These are phyloP conservation scores for Aureobasidium pullulans DNA, from an alignment of 2,329 filamentous ascomycete species.

Conservation along the genomic window DNA sequence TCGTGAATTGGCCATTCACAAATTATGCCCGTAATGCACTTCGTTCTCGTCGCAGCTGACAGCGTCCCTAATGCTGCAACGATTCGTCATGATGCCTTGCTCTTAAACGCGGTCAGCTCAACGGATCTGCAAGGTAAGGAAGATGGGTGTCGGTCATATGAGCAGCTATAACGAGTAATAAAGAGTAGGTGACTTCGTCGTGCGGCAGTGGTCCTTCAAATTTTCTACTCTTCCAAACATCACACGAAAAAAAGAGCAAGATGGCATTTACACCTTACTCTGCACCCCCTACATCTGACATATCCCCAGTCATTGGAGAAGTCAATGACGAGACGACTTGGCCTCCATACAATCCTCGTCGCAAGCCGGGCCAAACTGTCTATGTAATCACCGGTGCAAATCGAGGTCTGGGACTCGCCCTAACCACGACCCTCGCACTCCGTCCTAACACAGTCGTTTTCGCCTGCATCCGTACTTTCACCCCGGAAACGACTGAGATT, in stretches of 20 bases:
- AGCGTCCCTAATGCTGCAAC: neutral
- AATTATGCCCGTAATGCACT: neutral
- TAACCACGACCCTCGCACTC: no score
- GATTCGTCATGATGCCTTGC: neutral
- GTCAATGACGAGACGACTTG: neutral
- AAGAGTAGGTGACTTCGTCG: no score
- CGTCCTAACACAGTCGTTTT: no score
- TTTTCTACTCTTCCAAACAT: neutral
- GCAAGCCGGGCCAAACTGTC: neutral
- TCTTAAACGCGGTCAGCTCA: neutral
- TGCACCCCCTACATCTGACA: neutral
- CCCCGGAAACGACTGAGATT: no score
- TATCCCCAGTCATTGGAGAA: neutral
- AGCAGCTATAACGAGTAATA: no score
- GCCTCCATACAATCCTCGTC: neutral
- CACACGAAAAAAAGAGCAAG: neutral
- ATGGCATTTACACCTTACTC: neutral
- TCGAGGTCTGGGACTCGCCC: no score
- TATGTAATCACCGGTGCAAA: conserved; percentile 12
- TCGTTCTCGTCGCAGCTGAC: neutral
- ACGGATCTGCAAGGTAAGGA: neutral
- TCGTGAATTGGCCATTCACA: neutral
- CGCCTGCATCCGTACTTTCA: no score
- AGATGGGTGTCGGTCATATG: no score
- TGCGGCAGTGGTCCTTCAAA: no score